These are phyloP conservation scores for Diaporthe eres DNA, from an alignment of 2,329 filamentous ascomycete genomes.

Conservation along the genomic window DNA sequence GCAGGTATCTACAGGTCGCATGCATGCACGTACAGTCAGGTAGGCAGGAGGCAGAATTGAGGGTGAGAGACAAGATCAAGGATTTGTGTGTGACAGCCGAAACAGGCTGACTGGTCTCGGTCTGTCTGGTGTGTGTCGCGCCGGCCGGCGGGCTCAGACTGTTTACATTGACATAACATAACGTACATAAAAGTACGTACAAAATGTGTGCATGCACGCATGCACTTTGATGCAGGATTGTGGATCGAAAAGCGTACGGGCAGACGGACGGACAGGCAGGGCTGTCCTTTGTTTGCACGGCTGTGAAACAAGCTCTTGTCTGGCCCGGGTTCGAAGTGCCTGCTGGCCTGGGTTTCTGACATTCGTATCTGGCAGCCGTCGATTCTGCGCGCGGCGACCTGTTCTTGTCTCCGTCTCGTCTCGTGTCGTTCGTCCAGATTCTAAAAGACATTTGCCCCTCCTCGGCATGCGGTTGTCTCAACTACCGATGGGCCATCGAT, in stretches of 20 bases:
- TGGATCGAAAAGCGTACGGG: neutral
- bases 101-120: conserved; percentile 30
- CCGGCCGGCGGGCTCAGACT: conserved; percentile 11
- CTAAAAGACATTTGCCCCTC: neutral
- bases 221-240: neutral
- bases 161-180: neutral
- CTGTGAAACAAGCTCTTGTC: conserved; percentile 37
- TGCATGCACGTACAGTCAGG: neutral
- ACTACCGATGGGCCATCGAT: neutral
- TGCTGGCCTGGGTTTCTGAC: neutral
- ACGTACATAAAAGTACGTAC: conserved; percentile 6
- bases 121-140: neutral
- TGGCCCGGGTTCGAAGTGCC: conserved; percentile 15
- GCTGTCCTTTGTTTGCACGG: conserved; percentile 23
- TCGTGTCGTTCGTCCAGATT: conserved; percentile 15
- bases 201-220: neutral
- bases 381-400: neutral
- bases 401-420: neutral
- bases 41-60: neutral
- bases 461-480: conserved; percentile 18
- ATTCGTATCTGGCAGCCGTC: conserved; percentile 17
- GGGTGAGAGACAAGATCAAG: neutral
- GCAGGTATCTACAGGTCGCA: neutral
- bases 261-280: neutral
- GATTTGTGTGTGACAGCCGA: neutral